Evolutionary conservation across 73 alveolate genomes (phyloP), one percentile per base, ranked within the genome.

Genomic region (Urostyla sp.): DNA sequence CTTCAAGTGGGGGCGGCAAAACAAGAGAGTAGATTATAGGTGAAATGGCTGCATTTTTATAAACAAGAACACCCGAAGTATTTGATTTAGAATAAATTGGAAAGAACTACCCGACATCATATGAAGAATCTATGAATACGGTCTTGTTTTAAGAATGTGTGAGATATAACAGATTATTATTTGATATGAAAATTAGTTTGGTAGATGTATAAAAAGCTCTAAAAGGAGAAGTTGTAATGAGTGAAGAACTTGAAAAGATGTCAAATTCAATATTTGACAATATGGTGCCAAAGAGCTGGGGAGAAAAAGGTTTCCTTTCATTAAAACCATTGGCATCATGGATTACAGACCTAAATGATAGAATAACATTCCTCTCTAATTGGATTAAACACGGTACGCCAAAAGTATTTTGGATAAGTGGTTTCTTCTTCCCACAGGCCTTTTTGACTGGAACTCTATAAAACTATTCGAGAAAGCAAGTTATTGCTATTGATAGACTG

Each of bases 221-320:
- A 31, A 90, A 90, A 55, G 99, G 99, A 60, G 92, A 90, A 84
- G 98, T 98, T 32, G 99, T 95, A n/a, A 95, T 93, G 99, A 95
- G 98, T 67, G 99, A 96, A 48, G 99, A 98, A 67, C 96, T 98
- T 61, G 99, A 98, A 76, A 94, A 90, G 80, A 87, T 98, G 81
- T 96, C 99, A 16, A 95, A 96, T 63, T 91, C 99, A 44, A 79
- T 98, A 58, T 97, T 89, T 77, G 99, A 95, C 78, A 98, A 98
- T 85, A 91, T 91, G 59, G 99, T 97, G 28, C 99, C 99, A 20
- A 59, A 84, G 57, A 80, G 73, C 36, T 97, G 99, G 99, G 94
- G 98, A 32, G 95, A 93, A 15, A 91, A 87, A 15, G 99, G 99
- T 28, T 98, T 96, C 95, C 94, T 98, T 16, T 96, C 99, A 55